Evolutionary conservation across 169 alveolate species (phyloP).

Genomic region (Eimeria zaria): DNA sequence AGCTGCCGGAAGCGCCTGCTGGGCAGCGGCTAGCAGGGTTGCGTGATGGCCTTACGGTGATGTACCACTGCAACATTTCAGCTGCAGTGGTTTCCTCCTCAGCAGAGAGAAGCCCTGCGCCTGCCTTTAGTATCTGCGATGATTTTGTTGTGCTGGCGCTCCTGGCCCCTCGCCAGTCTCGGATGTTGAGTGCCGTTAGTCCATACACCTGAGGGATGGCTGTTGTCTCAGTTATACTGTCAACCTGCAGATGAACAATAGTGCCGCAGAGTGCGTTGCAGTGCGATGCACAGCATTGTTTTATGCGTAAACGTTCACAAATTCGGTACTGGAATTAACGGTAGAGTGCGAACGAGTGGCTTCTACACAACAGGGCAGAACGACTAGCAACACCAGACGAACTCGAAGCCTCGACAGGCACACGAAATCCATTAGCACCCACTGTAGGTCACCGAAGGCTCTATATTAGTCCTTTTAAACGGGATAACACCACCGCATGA

Average conservation of each 20-base stretch:
- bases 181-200: conserved; percentile 68
- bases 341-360: not conserved
- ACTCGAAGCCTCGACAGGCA: not conserved
- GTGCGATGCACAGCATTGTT: not conserved
- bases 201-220: conserved; percentile 65
- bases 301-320: not conserved
- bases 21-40: not conserved
- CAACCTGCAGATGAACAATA: not conserved
- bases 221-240: conserved; percentile 54
- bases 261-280: not conserved
- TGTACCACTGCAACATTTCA: conserved; percentile 81
- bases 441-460: not conserved
- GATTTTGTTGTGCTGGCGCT: conserved; percentile 69
- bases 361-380: not conserved
- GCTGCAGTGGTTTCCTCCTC: conserved; percentile 31
- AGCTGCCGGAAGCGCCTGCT: not conserved
- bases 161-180: conserved; percentile 81
- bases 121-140: conserved; percentile 36
- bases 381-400: not conserved
- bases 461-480: not conserved
- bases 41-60: conserved; percentile 30
- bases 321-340: not conserved
- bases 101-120: conserved; percentile 24
- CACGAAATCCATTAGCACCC: not conserved
- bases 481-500: not conserved